phyloP scores from a whole-genome alignment of 352 stramenopile species.

The Stephanocyclus meneghinianus region DNA sequence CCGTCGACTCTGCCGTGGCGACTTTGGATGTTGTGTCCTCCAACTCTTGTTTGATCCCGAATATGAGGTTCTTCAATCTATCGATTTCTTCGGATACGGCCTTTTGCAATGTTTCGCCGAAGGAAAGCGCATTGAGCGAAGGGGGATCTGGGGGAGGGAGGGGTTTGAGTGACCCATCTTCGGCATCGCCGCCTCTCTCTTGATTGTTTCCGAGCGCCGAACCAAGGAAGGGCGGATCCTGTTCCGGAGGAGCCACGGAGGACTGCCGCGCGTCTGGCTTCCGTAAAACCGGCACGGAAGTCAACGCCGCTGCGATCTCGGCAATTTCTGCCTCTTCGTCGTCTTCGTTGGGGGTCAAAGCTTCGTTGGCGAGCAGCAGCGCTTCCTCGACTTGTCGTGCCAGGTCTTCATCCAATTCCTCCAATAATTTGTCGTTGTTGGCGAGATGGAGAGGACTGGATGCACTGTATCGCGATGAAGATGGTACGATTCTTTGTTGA shows the following conservation, averaged over 20 bases:
- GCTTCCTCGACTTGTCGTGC: conserved; percentile 30
- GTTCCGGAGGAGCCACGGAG: neutral
- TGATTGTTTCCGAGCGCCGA: neutral
- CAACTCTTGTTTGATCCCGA: conserved; percentile 31
- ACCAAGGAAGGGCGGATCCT: neutral
- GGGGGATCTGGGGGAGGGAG: conserved; percentile 13
- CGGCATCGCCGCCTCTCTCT: neutral
- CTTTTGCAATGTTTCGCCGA: conserved; percentile 38
- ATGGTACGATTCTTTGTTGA: neutral
- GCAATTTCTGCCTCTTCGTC: conserved; percentile 28
- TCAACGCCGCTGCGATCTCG: conserved; percentile 10
- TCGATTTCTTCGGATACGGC: conserved; percentile 31
- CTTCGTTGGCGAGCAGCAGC: conserved; percentile 28
- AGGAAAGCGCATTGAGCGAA: neutral
- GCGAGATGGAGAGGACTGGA: neutral
- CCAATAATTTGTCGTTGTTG: conserved; percentile 8
- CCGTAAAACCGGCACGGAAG: neutral
- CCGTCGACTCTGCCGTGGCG: conserved; percentile 18
- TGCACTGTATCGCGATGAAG: neutral
- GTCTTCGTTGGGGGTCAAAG: conserved; percentile 8
- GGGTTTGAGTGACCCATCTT: neutral
- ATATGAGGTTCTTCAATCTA: conserved; percentile 32
- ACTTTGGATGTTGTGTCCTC: conserved; percentile 19
- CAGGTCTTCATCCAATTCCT: conserved; percentile 26
- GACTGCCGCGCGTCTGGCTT: neutral